A percentile compares a stretch with the other conserved stretches of the same genome.
phyloP scores from a whole-genome alignment of 1,284 basidiomycete species.

The Afroboletus lepidellus region DNA sequence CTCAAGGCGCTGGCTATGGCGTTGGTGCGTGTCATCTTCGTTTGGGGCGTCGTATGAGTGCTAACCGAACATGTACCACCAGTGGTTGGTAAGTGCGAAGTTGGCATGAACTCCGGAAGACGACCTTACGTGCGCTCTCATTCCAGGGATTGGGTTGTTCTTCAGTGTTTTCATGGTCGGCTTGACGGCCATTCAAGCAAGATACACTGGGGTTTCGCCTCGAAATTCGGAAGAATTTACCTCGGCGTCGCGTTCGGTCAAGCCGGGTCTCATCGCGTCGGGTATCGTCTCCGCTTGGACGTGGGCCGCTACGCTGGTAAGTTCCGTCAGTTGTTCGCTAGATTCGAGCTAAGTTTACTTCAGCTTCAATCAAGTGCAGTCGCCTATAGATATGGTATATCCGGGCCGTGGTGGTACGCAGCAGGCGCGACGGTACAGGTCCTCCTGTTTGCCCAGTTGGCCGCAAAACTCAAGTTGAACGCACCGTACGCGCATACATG shows the following conservation, averaged over 20 bases:
- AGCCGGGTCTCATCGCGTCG: slow-evolving; percentile 87
- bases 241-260: slow-evolving; percentile 77
- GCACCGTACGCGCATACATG: slow-evolving; percentile 62
- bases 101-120: not conserved
- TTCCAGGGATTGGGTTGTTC: slow-evolving; percentile 75
- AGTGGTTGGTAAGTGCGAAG: slow-evolving; percentile 47
- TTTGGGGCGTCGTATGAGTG: not conserved
- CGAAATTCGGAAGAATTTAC: slow-evolving; percentile 79
- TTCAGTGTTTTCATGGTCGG: slow-evolving; percentile 78
- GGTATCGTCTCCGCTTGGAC: slow-evolving; percentile 89
- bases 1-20: slow-evolving; percentile 78
- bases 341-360: not conserved
- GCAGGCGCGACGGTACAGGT: slow-evolving; percentile 72
- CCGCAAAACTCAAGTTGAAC: slow-evolving; percentile 71
- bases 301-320: slow-evolving; percentile 73
- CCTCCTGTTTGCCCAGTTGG: slow-evolving; percentile 70
- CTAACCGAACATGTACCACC: not conserved
- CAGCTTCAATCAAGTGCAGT: slow-evolving; percentile 77
- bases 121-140: not conserved
- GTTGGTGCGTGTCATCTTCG: slow-evolving; percentile 55
- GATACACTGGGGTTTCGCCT: slow-evolving; percentile 74
- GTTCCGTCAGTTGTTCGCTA: slow-evolving; percentile 18
- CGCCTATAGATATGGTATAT: slow-evolving; percentile 80
- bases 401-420: slow-evolving; percentile 73
- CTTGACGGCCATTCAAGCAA: slow-evolving; percentile 66